Base-by-base conservation (phyloP, 108 stramenopile species). In the Stephanodiscus minutulus region DNA sequence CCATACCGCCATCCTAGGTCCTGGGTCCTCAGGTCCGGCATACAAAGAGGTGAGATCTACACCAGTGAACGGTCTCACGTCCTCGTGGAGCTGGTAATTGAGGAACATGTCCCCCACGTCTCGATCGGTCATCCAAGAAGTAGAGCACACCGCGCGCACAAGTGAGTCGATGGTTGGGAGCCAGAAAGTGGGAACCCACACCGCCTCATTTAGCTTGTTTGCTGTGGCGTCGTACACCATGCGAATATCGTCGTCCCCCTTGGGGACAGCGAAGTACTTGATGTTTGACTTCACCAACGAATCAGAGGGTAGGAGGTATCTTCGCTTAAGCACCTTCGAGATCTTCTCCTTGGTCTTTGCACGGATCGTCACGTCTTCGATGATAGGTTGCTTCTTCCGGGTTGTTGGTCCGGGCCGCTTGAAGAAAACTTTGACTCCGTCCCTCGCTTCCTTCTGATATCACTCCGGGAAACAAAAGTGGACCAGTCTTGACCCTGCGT, bases 211-310 rank as follows among this genome's bases (percentile, higher is more conserved):
- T 13, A 86, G 39, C 0, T 75, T 76, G 61, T 64, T 63, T 6
- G 63, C 67, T 5, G 82, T 83, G 2, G 73, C 80, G 39, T 82
- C 66, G 29, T 82, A 86, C 21, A 83, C 85, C 35, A 82, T 69
- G 0, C 31, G 31, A 4, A 33, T 33, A 5, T 33, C 31, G 5
- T 33, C 31, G 5, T 33, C 31, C 5, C 31, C 85, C 46, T 86
- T 86, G 2, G 75, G 80, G 0, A 79, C 85, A 1, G 56, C 63
- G 54, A 85, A 85, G 58, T 44, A 85, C 48, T 66, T 44, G 3
- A 72, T 81, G 28, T 76, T 21, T 1, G 61, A 68, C 20, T 44
- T 48, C 6, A 84, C 29, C 2, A 36, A n/a, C 8, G 54, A 21
- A 0, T 0, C 24, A 0, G 33, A 20, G 1, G 22, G 25, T 0